Base-by-base conservation (phyloP, 345 rosid genomes). In the Eucalyptus cloeziana region DNA sequence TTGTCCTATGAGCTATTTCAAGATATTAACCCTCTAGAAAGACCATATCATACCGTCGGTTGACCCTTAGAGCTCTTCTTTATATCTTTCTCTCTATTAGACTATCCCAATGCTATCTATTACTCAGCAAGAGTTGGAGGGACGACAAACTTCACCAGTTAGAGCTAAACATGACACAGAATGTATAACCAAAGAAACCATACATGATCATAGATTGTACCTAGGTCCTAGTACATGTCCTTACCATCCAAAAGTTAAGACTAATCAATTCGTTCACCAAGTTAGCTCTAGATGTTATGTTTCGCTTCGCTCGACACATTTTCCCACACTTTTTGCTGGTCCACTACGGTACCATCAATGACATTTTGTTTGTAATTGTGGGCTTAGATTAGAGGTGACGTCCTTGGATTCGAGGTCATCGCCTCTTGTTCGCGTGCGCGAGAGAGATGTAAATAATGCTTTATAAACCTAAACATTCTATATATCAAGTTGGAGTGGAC, bases 1-100 rank as follows among this genome's bases (percentile, higher is more conserved):
- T 56, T 56, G 62, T 56, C 62, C 30, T 56, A 56, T 1, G 0
- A 52, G 58, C 25, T 52, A 52, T 8, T 52, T 52, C 58, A 52
- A 52, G 25, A 52, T 52, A 52, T 52, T 0, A 52, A 52, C 30
- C 6, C 13, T 56, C 62, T 56, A 56, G 12, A 24, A 56, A 56
- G 30, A 56, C 13, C 0, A 22, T 56, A 56, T 10, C 62, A 56
- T 22, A 56, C 62, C 1, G 5, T 56, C 0, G 0, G 27, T 24
- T 56, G 62, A 37, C 13, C 50, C 51, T 49, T 49, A 49, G 13
- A 56, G 13, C 12, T 56, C 62, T 24, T 56, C 62, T 56, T 56
- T 10, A 56, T 56, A 56, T 56, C 6, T 24, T 56, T 56, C 62
- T 22, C 62, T 56, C 27, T 56, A 9, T 56, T 52, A 52, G 13